Base-by-base conservation (phyloP, 1,284 basidiomycete genomes). In the Anthracocystis panici-leucophaei region DNA sequence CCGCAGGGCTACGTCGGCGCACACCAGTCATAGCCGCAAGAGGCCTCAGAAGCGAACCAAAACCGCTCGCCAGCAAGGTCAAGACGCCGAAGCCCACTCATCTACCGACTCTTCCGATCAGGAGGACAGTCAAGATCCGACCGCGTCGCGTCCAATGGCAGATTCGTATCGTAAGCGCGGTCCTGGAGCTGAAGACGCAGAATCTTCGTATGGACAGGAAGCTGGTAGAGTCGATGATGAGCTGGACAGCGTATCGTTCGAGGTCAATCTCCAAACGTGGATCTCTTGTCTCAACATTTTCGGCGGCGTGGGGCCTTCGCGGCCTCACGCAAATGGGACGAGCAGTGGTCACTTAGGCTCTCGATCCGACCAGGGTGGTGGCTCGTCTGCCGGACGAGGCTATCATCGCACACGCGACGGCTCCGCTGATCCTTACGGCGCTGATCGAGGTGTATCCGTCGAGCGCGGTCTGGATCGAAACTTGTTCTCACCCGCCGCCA, bases 241-340 rank as follows among this genome's bases (percentile, higher is more conserved):
- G 88, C 70, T 67, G 2, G 64, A 76, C 18, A 70, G 77, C 9
- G 88, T 89, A 0, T 73, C 75, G 9, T 94, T 97, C 80, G 93
- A 95, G 83, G 88, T 97, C 63, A 91, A 91, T 4, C 89, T 97
- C 33, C 89, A 90, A 81, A 91, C 91, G 0, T 87, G 96, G 59
- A 89, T 96, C 62, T 93, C 95, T 79, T 95, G 93, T 79, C 88
- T 97, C 45, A 94, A 95, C 84, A 91, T 97, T 61, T 97, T 95
- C 80, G 94, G 95, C 12, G 93, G 93, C 7, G 92, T 92, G 2
- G 50, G 74, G 27, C 65, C 67, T 42, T 71, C 80, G 55, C 57
- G 73, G 10, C 73, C 73, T 0, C 67, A 67, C 11, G 14, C 12
- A 11, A n/a, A 20, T 21, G 14, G 12, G n/a, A n/a, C 18, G 12